A percentile compares a stretch with the other conserved stretches of the same genome.
Evolutionary conservation across 257 asterid species (phyloP).

Genomic region (Solanum arcanum): DNA sequence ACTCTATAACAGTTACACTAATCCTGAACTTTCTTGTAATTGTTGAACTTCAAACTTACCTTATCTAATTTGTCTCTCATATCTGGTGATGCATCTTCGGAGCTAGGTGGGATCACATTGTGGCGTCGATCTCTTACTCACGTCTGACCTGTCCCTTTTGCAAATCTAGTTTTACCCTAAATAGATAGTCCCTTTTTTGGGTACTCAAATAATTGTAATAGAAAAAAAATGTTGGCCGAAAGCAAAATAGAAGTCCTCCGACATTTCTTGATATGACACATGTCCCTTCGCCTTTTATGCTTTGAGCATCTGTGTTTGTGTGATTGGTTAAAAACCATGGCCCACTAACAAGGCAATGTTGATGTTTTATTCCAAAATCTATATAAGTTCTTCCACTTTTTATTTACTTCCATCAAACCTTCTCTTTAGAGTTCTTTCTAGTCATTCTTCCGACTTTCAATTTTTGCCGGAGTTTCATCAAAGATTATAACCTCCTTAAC

Average conservation of each 20-base stretch:
- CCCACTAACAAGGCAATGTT: background rate
- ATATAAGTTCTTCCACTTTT: background rate
- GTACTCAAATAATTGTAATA: background rate
- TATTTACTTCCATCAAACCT: background rate
- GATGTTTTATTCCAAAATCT: background rate
- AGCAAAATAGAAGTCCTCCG: background rate
- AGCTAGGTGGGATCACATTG: too few relatives aligned
- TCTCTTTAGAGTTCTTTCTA: background rate
- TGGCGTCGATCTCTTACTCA: too few relatives aligned
- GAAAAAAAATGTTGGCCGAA: too few relatives aligned
- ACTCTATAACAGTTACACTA: too few relatives aligned
- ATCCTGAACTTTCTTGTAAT: too few relatives aligned
- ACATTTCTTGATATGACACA: background rate
- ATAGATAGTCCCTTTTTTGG: too few relatives aligned
- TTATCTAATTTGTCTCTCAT: too few relatives aligned
- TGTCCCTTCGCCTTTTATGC: background rate
- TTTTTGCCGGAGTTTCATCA: background rate
- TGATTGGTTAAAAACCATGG: background rate
- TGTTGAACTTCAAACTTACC: too few relatives aligned
- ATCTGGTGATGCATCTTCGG: too few relatives aligned
- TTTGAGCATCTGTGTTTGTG: too few relatives aligned
- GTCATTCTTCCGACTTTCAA: background rate
- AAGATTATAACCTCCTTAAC: background rate
- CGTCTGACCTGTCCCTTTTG: too few relatives aligned
- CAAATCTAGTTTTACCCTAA: too few relatives aligned